Conservation (phyloP, 2,329 filamentous ascomycete genomes). For the Pseudogymnoascus sp. region DNA sequence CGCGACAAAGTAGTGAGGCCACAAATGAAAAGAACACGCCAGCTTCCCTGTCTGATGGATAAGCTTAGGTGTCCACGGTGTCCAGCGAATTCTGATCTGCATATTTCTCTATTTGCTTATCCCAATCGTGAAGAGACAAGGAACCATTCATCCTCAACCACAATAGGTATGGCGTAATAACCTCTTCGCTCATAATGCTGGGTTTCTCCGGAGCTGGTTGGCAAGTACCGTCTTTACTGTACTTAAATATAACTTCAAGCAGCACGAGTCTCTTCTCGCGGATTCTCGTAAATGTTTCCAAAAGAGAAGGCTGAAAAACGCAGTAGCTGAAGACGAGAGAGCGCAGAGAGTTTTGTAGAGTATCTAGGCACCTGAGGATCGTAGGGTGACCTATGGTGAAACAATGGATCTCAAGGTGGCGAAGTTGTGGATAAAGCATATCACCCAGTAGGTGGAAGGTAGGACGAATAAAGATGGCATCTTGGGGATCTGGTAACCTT, state of each 20-base stretch:
- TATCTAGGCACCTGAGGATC: background rate
- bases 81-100: background rate
- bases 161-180: background rate
- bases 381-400: background rate
- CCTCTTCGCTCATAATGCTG: background rate
- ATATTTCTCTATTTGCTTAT: background rate
- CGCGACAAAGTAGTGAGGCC: background rate
- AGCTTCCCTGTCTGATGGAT: background rate
- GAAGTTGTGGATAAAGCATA: background rate
- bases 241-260: background rate
- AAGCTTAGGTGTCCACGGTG: background rate
- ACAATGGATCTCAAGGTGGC: background rate
- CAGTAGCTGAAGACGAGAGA: background rate
- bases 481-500: no score
- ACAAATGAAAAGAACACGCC: background rate
- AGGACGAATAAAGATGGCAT: background rate
- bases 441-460: background rate
- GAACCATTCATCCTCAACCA: background rate
- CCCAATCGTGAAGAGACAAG: background rate
- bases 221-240: background rate
- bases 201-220: background rate
- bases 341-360: background rate
- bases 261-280: background rate
- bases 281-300: background rate
- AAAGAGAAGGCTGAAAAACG: background rate